These are phyloP conservation scores for Mucor indicus DNA, from an alignment of 371 early-diverging fungal species.

Conservation along the genomic window DNA sequence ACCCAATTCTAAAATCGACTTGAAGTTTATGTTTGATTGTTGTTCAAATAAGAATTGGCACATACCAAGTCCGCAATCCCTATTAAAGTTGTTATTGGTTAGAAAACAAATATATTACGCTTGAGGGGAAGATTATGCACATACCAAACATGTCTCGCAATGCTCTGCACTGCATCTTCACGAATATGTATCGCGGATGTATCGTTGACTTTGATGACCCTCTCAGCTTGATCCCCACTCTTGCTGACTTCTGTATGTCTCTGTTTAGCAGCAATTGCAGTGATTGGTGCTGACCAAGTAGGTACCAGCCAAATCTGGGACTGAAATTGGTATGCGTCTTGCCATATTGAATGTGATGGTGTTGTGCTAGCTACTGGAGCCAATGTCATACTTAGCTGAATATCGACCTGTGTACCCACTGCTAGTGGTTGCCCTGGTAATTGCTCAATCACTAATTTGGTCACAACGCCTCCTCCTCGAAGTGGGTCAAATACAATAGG, in stretches of 20 bases:
- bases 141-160: slow-evolving; percentile 48
- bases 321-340: slow-evolving; percentile 11
- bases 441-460: slow-evolving; percentile 19
- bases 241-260: slow-evolving; percentile 7
- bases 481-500: slow-evolving; percentile 27
- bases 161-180: slow-evolving; percentile 40
- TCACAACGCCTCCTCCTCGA: slow-evolving; percentile 31
- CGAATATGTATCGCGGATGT: slow-evolving; percentile 12
- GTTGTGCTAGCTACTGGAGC: neutral
- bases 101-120: no score
- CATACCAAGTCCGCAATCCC: slow-evolving; percentile 46
- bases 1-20: slow-evolving; percentile 29
- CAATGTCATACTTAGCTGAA: slow-evolving; percentile 18
- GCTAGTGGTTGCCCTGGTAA: slow-evolving; percentile 9
- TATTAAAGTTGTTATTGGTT: neutral
- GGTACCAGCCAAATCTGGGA: slow-evolving; percentile 36
- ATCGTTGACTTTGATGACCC: slow-evolving; percentile 1
- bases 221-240: slow-evolving; percentile 28
- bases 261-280: slow-evolving; percentile 8
- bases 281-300: slow-evolving; percentile 31
- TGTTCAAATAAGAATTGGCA: slow-evolving; percentile 23
- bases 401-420: neutral
- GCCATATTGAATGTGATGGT: slow-evolving; percentile 21
- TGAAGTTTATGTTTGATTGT: slow-evolving; percentile 1
- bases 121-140: no score